These are phyloP conservation scores for Pichia sp. DNA, from an alignment of 1,139 yeast genomes.

Conservation along the genomic window DNA sequence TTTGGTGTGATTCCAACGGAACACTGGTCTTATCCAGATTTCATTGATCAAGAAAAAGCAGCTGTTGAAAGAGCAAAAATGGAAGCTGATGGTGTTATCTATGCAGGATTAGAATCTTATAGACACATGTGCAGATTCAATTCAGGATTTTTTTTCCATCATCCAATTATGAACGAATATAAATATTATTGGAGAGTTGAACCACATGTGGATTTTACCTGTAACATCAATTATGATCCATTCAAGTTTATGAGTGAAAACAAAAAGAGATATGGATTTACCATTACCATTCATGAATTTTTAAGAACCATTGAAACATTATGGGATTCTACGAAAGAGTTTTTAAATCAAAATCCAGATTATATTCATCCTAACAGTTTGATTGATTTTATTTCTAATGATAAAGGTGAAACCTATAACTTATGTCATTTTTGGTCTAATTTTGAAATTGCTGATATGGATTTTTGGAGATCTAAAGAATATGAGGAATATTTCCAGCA, in stretches of 20 bases:
- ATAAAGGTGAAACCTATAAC: constrained; percentile 42
- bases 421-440: constrained; percentile 55
- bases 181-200: constrained; percentile 72
- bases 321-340: constrained; percentile 48
- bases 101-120: constrained; percentile 57
- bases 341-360: constrained; percentile 37
- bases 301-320: constrained; percentile 48
- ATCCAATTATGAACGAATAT: constrained; percentile 44
- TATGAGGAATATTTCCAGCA: constrained; percentile 40
- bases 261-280: constrained; percentile 56
- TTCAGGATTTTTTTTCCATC: constrained; percentile 56
- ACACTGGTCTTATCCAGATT: constrained; percentile 59
- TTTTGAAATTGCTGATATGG: constrained; percentile 47
- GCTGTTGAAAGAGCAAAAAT: constrained; percentile 38
- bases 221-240: constrained; percentile 60
- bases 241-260: constrained; percentile 55
- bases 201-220: constrained; percentile 52
- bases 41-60: constrained; percentile 54
- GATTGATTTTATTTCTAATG: constrained; percentile 42
- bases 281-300: constrained; percentile 58
- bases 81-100: constrained; percentile 43
- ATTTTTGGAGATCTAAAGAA: constrained; percentile 42
- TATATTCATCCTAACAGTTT: constrained; percentile 37
- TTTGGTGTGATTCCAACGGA: constrained; percentile 56
- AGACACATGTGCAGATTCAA: constrained; percentile 75